Evolutionary conservation across 768 basidiomycete species (phyloP).

Genomic region (Krasilnikovozyma curviuscula): DNA sequence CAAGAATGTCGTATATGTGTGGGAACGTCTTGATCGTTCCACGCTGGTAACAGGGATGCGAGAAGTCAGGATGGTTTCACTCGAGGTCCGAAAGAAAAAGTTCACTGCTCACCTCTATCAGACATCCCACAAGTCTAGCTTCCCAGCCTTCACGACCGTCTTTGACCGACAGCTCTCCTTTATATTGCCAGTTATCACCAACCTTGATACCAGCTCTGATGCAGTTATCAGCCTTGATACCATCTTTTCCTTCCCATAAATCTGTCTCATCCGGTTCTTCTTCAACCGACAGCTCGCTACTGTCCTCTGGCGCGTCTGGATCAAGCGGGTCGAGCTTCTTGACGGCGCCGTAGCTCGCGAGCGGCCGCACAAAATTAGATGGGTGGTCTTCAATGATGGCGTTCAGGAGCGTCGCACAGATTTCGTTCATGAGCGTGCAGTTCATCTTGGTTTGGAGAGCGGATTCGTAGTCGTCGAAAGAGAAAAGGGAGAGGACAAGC

Average conservation of each 20-base stretch:
- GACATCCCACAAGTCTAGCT: constrained; percentile 43
- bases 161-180: constrained; percentile 36
- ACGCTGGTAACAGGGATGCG: constrained; percentile 33
- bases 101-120: constrained; percentile 56
- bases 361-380: background rate
- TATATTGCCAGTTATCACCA: constrained; percentile 36
- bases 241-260: constrained; percentile 1
- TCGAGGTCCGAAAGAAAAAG: background rate
- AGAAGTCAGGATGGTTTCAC: background rate
- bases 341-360: background rate
- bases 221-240: background rate
- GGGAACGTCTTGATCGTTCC: constrained; percentile 56
- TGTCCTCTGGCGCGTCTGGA: background rate
- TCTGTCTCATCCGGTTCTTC: constrained; percentile 12
- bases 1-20: constrained; percentile 47
- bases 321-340: background rate
- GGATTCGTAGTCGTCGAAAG: constrained; percentile 80
- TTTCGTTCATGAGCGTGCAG: too few relatives aligned
- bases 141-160: constrained; percentile 80
- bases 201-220: constrained; percentile 26
- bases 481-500: constrained; percentile 65
- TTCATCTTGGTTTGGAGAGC: constrained; percentile 74
- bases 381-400: constrained; percentile 53
- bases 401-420: constrained; percentile 76
- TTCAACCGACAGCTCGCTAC: constrained; percentile 7